Evolutionary conservation across 352 stramenopile species (phyloP).

Genomic region (Phytopythium montanum): DNA sequence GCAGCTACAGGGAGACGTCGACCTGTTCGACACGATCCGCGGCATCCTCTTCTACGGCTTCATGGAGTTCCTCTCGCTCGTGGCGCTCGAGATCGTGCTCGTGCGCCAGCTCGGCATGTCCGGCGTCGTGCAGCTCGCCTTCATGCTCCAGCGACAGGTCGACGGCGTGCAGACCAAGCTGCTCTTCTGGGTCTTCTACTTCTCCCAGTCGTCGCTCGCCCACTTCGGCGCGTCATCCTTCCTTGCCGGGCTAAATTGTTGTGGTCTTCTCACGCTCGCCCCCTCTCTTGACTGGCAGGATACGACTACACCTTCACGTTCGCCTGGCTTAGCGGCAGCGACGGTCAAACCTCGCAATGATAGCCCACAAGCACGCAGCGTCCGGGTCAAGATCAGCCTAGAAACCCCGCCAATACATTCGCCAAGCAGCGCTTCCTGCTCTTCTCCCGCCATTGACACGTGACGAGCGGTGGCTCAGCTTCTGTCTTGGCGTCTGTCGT

Average conservation of each 20-base stretch:
- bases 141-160: slow-evolving; percentile 32
- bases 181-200: slow-evolving; percentile 41
- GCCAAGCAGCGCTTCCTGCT: not conserved
- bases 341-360: not conserved
- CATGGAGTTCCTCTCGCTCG: slow-evolving; percentile 32
- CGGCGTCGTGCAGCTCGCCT: slow-evolving; percentile 23
- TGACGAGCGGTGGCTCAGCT: not conserved
- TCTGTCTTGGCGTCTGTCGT: not conserved
- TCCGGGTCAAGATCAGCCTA: not conserved
- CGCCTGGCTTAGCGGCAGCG: slow-evolving; percentile 16
- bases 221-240: slow-evolving; percentile 18
- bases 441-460: not conserved
- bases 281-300: slow-evolving; percentile 5
- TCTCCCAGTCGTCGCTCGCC: slow-evolving; percentile 20
- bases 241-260: not conserved
- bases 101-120: slow-evolving; percentile 22
- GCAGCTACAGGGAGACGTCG: slow-evolving; percentile 15
- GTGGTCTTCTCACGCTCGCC: not conserved
- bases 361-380: not conserved
- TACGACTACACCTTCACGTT: slow-evolving; percentile 37
- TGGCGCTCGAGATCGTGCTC: slow-evolving; percentile 21
- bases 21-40: slow-evolving; percentile 17
- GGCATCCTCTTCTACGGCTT: slow-evolving; percentile 34
- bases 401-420: not conserved
- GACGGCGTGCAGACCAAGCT: slow-evolving; percentile 32